phyloP scores from a whole-genome alignment of 148 eudicot genomes.

The Tetragonia tetragonoides region DNA sequence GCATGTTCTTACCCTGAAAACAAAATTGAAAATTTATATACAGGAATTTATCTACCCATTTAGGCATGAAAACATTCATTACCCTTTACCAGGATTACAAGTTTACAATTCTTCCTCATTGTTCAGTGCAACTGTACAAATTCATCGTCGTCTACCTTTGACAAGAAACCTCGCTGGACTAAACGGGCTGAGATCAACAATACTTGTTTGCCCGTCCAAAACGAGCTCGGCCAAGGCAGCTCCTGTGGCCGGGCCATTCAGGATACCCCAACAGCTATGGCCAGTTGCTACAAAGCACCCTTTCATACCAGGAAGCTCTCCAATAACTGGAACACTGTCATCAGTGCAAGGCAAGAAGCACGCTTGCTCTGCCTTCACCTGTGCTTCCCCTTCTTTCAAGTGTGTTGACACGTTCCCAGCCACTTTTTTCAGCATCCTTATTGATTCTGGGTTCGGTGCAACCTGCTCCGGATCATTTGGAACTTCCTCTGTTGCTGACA shows the following conservation, averaged over 20 bases:
- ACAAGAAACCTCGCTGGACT: conserved; percentile 55
- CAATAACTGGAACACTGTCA: conserved; percentile 67
- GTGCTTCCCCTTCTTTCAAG: conserved; percentile 57
- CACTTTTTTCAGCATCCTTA: conserved; percentile 59
- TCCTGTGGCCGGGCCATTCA: conserved; percentile 90
- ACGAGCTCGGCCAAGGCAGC: conserved; percentile 85
- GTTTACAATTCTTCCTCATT: not conserved
- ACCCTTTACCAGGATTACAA: not conserved
- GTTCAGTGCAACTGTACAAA: not conserved
- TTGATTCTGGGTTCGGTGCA: conserved; percentile 59
- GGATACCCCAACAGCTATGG: conserved; percentile 88
- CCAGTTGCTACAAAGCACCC: conserved; percentile 88
- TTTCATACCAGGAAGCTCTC: conserved; percentile 64
- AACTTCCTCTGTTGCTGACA: conserved; percentile 66
- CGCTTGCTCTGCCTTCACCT: conserved; percentile 82
- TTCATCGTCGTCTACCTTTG: conserved; percentile 21
- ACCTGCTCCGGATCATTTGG: conserved; percentile 71
- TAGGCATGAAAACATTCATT: too few relatives aligned
- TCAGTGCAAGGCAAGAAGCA: conserved; percentile 82
- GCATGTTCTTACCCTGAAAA: too few relatives aligned
- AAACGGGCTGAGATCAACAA: conserved; percentile 61
- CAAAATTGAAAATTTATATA: too few relatives aligned
- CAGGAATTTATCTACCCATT: too few relatives aligned
- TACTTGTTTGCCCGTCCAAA: conserved; percentile 54
- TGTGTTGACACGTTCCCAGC: conserved; percentile 69